Evolutionary conservation across 2,329 filamentous ascomycete species (phyloP).

Genomic region (Fusarium globosum): DNA sequence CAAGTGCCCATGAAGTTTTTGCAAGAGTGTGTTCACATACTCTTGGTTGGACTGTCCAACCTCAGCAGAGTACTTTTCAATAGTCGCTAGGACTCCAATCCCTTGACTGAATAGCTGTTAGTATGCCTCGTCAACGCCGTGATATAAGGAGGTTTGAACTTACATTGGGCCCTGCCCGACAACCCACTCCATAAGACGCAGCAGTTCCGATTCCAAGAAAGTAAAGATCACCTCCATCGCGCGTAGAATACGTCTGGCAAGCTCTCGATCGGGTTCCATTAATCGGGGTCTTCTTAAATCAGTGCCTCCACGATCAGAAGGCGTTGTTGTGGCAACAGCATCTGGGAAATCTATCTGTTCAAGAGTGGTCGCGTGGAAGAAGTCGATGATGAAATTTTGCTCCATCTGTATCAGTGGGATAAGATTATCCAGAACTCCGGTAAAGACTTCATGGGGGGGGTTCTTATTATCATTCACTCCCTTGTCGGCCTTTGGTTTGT

Average conservation of each 20-base stretch:
- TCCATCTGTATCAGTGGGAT: slow-evolving; percentile 88
- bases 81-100: slow-evolving; percentile 82
- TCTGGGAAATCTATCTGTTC: slow-evolving; percentile 87
- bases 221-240: slow-evolving; percentile 90
- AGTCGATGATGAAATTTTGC: slow-evolving; percentile 96
- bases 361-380: slow-evolving; percentile 93
- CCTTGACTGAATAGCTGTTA: slow-evolving; percentile 75
- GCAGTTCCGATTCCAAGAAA: slow-evolving; percentile 82
- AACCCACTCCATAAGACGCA: slow-evolving; percentile 85
- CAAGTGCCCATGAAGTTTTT: slow-evolving; percentile 81
- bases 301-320: slow-evolving; percentile 75
- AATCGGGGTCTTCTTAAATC: slow-evolving; percentile 80
- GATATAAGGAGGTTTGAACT: slow-evolving; percentile 51
- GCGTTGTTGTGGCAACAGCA: slow-evolving; percentile 72
- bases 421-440: slow-evolving; percentile 82
- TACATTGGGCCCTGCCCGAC: slow-evolving; percentile 83
- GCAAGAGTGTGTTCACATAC: slow-evolving; percentile 81
- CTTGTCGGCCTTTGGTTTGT: slow-evolving; percentile 64
- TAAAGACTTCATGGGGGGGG: slow-evolving; percentile 84
- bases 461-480: slow-evolving; percentile 71
- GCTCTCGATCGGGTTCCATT: slow-evolving; percentile 88
- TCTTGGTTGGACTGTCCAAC: slow-evolving; percentile 94
- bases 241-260: slow-evolving; percentile 85
- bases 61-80: slow-evolving; percentile 82
- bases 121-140: not conserved